Evolutionary conservation across 768 basidiomycete species (phyloP).

Genomic region (Rhizopogon rudus): DNA sequence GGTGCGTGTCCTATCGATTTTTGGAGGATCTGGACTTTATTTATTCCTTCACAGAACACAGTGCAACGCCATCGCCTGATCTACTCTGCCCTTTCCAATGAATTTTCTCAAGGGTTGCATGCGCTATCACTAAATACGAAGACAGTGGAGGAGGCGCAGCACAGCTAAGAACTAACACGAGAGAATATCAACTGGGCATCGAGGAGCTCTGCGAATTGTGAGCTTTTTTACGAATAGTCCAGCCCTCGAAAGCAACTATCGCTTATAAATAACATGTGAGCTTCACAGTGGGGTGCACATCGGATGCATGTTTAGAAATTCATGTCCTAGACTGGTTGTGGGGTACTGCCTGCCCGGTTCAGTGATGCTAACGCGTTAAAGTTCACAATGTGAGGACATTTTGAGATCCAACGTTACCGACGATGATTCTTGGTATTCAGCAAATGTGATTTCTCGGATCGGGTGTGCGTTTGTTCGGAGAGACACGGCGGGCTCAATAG

Average conservation of each 20-base stretch:
- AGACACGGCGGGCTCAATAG: background rate
- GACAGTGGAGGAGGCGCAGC: constrained; percentile 49
- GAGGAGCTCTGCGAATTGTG: background rate
- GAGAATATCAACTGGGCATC: background rate
- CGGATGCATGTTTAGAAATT: background rate
- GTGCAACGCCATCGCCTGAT: constrained; percentile 83
- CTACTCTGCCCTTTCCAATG: constrained; percentile 65
- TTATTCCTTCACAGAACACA: constrained; percentile 42
- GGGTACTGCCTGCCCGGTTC: background rate
- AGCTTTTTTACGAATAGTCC: background rate
- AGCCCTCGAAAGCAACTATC: background rate
- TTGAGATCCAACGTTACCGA: background rate
- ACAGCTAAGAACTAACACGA: constrained; percentile 8
- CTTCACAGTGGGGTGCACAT: background rate
- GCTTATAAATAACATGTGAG: constrained; percentile 1
- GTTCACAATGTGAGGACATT: background rate
- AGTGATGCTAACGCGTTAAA: background rate
- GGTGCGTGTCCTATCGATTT: constrained; percentile 35
- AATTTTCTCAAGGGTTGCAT: constrained; percentile 68
- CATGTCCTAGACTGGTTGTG: background rate
- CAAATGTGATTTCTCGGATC: background rate
- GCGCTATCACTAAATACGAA: constrained; percentile 73
- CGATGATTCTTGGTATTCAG: background rate
- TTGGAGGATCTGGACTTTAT: constrained; percentile 8
- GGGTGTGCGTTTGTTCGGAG: background rate